These are phyloP conservation scores for Phanerochaete carnosa DNA, from an alignment of 768 basidiomycete genomes.

Conservation along the genomic window DNA sequence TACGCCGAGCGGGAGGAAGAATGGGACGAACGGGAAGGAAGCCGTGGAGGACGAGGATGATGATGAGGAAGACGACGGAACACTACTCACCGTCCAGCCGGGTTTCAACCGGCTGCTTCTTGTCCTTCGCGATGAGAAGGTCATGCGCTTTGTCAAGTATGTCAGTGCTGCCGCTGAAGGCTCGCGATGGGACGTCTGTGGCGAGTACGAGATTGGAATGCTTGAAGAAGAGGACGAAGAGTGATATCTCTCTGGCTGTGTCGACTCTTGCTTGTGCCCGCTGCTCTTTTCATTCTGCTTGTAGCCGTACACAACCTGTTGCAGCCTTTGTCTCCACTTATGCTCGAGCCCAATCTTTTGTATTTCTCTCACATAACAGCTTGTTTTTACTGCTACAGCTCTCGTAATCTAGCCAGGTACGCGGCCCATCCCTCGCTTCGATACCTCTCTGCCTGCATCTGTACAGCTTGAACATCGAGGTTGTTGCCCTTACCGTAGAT, in stretches of 20 bases:
- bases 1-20: slow-evolving; percentile 14
- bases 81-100: slow-evolving; percentile 82
- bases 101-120: slow-evolving; percentile 87
- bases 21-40: slow-evolving; percentile 18
- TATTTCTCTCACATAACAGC: no score
- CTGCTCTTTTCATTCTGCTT: no score
- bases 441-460: slow-evolving; percentile 80
- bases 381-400: neutral
- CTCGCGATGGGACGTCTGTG: slow-evolving; percentile 90
- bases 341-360: no score
- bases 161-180: slow-evolving; percentile 86
- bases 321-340: no score
- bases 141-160: slow-evolving; percentile 96
- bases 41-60: slow-evolving; percentile 34
- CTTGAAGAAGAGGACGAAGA: slow-evolving; percentile 52
- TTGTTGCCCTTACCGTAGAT: slow-evolving; percentile 70
- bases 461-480: slow-evolving; percentile 44
- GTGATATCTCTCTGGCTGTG: no score
- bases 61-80: slow-evolving; percentile 69
- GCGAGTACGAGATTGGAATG: slow-evolving; percentile 89
- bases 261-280: no score
- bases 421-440: slow-evolving; percentile 87
- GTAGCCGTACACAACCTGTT: no score
- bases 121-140: slow-evolving; percentile 88
- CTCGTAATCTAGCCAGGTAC: slow-evolving; percentile 38